A percentile compares a stretch with the other conserved stretches of the same genome.
phyloP scores from a whole-genome alignment of 164 flowering plant genomes.

The Platanus orientalis region DNA sequence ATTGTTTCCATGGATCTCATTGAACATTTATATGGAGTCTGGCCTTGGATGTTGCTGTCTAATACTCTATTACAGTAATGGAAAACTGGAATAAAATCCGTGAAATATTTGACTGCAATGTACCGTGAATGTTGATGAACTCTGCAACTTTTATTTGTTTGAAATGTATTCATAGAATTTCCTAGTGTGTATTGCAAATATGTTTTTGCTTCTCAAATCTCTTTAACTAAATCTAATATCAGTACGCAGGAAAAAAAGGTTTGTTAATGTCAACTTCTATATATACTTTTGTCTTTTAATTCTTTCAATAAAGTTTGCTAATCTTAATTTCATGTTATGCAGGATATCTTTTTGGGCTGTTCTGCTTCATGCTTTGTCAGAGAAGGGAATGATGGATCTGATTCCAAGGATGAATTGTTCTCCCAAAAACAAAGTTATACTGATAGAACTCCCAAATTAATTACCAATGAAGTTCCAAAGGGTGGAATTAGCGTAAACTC shows the following conservation, averaged over 20 bases:
- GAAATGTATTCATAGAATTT: too few species aligned
- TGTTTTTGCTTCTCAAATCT: too few species aligned
- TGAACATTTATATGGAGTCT: too few species aligned
- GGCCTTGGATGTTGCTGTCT: too few species aligned
- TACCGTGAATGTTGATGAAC: too few species aligned
- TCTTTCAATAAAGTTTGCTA: not conserved
- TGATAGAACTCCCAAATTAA: not conserved
- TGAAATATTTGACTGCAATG: too few species aligned
- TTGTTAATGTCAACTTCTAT: not conserved
- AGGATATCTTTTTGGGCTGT: conserved; percentile 1
- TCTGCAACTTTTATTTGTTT: too few species aligned
- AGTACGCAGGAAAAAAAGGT: not conserved
- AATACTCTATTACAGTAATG: too few species aligned
- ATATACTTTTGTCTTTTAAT: not conserved
- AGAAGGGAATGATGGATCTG: conserved; percentile 6
- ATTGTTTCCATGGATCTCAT: too few species aligned
- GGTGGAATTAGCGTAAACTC: not conserved
- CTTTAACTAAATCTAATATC: too few species aligned
- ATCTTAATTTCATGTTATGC: not conserved
- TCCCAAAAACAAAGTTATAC: not conserved
- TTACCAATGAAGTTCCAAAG: conserved; percentile 11
- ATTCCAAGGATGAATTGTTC: not conserved
- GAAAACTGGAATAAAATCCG: too few species aligned
- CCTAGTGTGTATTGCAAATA: too few species aligned
- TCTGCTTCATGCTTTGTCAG: not conserved